phyloP scores from a whole-genome alignment of 805 yeast genomes.

The Maudiozyma bulderi region DNA sequence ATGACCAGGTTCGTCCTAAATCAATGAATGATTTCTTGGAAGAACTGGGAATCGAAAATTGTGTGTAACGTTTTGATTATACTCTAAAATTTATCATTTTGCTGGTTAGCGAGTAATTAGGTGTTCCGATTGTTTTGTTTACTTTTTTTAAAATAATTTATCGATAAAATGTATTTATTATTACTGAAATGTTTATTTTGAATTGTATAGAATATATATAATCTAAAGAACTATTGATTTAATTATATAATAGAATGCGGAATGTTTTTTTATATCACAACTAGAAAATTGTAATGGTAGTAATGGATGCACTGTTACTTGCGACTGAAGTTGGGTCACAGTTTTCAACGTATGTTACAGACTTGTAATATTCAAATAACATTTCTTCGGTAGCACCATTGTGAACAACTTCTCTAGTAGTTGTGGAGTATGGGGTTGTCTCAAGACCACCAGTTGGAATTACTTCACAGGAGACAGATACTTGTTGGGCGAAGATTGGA shows the following conservation, averaged over 20 bases:
- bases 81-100: no score
- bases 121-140: background rate
- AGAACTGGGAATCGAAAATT: conserved; percentile 19
- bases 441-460: conserved; percentile 18
- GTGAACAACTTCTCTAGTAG: conserved; percentile 10
- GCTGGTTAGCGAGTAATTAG: background rate
- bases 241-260: no score
- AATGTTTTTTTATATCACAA: no score
- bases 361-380: conserved; percentile 17
- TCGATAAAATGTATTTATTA: background rate
- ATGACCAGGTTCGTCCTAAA: conserved; percentile 19
- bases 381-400: conserved; percentile 14
- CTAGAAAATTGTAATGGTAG: background rate
- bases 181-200: background rate
- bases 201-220: no score
- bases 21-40: conserved; percentile 22
- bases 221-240: no score
- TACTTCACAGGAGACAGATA: conserved; percentile 12
- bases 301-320: background rate
- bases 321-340: conserved; percentile 9
- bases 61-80: no score
- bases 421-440: conserved; percentile 18
- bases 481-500: conserved; percentile 1
- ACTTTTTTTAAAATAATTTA: background rate
- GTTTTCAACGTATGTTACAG: conserved; percentile 16